phyloP scores from a whole-genome alignment of 148 eudicot species.

The Euryodendron excelsum region DNA sequence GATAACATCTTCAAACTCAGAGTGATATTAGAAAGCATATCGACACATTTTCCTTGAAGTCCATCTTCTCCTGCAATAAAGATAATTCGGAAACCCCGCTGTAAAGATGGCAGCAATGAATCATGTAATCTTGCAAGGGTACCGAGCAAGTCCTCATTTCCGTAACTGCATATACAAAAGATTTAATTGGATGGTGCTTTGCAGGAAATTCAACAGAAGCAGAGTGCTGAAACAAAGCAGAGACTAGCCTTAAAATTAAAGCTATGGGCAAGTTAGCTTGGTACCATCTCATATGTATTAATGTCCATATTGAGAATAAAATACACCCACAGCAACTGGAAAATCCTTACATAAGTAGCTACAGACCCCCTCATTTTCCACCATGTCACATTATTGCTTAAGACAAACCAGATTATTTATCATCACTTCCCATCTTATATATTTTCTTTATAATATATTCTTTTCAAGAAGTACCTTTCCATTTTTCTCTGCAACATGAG shows the following conservation, averaged over 20 bases:
- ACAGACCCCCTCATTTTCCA: background rate
- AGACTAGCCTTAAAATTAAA: background rate
- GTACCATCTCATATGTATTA: background rate
- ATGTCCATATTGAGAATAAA: background rate
- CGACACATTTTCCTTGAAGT: conserved; percentile 26
- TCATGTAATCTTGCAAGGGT: conserved; percentile 79
- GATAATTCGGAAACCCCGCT: conserved; percentile 63
- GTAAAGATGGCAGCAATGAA: conserved; percentile 73
- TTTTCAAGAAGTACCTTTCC: background rate
- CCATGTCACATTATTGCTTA: background rate
- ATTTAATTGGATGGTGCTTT: conserved; percentile 6
- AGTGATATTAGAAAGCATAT: conserved; percentile 48
- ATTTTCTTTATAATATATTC: background rate
- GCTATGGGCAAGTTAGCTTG: background rate
- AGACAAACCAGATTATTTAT: background rate
- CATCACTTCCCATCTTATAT: background rate
- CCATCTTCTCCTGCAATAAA: conserved; percentile 34
- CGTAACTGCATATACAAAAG: conserved; percentile 53
- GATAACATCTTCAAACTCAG: conserved; percentile 69
- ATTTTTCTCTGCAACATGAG: background rate
- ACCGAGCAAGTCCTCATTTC: conserved; percentile 65
- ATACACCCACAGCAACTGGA: background rate
- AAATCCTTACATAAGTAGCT: background rate
- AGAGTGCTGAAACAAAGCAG: background rate
- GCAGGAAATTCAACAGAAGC: background rate